Conservation (phyloP, 768 basidiomycete genomes). For the Lepiota brunneoincarnata region DNA sequence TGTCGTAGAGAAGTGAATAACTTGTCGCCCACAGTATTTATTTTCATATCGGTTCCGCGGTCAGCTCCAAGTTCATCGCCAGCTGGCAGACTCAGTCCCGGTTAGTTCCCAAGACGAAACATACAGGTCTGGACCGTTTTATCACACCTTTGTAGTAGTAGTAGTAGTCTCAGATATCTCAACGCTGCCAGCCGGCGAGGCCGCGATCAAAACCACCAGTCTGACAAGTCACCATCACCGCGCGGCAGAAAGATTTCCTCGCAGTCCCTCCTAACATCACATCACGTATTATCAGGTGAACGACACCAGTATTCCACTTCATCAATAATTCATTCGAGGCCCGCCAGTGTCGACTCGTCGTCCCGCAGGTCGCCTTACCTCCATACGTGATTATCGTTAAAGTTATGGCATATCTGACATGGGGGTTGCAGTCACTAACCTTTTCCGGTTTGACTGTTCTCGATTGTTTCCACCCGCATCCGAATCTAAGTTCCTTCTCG, state of each 20-base stretch:
- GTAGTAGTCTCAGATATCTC: no score
- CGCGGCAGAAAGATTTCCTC: constrained; percentile 2
- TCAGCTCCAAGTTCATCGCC: constrained; percentile 1
- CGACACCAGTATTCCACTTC: neutral
- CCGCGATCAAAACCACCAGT: no score
- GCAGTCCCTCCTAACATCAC: neutral
- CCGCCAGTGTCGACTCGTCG: neutral
- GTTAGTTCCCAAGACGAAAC: constrained; percentile 1
- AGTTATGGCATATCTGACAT: constrained; percentile 34
- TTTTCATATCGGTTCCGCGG: neutral
- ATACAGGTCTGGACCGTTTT: constrained; percentile 2
- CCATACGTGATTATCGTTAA: constrained; percentile 20
- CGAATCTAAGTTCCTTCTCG: constrained; percentile 34
- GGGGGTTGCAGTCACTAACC: constrained; percentile 34
- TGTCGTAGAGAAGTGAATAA: neutral
- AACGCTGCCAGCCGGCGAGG: no score
- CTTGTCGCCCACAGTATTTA: neutral
- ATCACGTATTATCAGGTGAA: neutral
- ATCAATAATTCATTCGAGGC: constrained; percentile 2
- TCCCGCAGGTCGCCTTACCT: constrained; percentile 9
- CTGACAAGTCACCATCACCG: neutral
- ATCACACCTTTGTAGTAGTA: neutral
- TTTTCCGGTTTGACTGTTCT: constrained; percentile 35
- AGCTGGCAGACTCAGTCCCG: neutral
- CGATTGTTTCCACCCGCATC: constrained; percentile 27